Evolutionary conservation across 108 stramenopile genomes (phyloP), one percentile per base, ranked within the genome.

Genomic region (Parmales sp.): DNA sequence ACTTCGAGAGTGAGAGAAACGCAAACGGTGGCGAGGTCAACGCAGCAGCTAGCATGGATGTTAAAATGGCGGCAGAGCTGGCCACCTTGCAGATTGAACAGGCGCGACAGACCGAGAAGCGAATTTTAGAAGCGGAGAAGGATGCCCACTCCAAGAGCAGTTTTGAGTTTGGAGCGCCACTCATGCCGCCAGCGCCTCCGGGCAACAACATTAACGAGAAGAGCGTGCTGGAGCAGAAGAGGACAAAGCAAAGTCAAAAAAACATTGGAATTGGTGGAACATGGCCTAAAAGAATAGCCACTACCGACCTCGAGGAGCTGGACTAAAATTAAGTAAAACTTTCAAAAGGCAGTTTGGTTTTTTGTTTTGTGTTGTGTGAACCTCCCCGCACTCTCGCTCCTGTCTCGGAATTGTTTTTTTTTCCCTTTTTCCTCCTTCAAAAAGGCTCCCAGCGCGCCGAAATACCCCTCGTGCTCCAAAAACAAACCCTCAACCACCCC

Each of bases 401-500:
- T 34, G 29, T 60, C 54, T 6, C 9, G 31, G 16, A 13, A 34
- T 28, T 28, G 5, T 60, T 28, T 28, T 18, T 31, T 3, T 13
- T 34, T 23, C 54, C 54, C 54, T 34, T 60, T 80, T 66, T 92
- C 88, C 37, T 76, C 77, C 60, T 88, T 67, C 41, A 95, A 72
- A 76, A 95, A 92, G 44, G 94, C 89, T 25, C 94, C 94, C 13
- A 95, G 69, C 5, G 94, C 91, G 11, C 94, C 94, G 75, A 92
- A 91, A 71, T 95, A 95, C 0, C 91, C 94, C 73, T 95, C 94
- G 67, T 91, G 94, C 74, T 94, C 91, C 45, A 98, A 74, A 70
- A 99, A 99, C 26, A 97, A 76, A 1, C 95, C 98, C 74, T 99
- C 95, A 88, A 94, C 97, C 51, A 87, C 75, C 26, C 96, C 95